Percentiles rank a stretch among this genome's conserved stretches.
Evolutionary conservation across 1,284 basidiomycete genomes (phyloP).

Genomic region (Ustilago loliicola): DNA sequence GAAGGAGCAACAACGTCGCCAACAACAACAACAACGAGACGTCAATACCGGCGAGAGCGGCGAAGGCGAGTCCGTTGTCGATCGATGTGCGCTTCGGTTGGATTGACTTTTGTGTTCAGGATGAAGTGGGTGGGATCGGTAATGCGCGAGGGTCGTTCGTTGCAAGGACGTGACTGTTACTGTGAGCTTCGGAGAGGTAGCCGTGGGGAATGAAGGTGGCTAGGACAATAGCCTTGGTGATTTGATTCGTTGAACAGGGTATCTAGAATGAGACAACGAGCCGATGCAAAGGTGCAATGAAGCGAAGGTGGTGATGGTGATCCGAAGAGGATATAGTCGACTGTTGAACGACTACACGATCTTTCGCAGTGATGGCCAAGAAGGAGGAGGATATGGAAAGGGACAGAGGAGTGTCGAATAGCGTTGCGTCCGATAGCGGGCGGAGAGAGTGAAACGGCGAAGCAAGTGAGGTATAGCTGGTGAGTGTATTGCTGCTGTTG

Average conservation of each 20-base stretch:
- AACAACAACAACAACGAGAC: neutral
- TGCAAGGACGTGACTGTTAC: neutral
- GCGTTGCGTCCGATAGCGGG: neutral
- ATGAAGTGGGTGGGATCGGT: slow-evolving; percentile 21
- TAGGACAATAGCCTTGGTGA: neutral
- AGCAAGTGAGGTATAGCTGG: neutral
- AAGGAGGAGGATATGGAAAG: neutral
- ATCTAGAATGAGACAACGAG: slow-evolving; percentile 2
- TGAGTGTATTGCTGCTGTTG: neutral
- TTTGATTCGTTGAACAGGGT: neutral
- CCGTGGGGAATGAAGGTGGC: slow-evolving; percentile 4
- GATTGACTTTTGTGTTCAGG: slow-evolving; percentile 6
- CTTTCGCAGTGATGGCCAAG: too few species aligned
- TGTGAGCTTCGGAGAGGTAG: neutral
- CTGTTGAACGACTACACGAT: slow-evolving; percentile 8
- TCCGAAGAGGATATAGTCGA: neutral
- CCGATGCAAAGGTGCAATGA: neutral
- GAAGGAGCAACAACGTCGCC: neutral
- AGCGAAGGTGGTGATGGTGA: slow-evolving; percentile 4
- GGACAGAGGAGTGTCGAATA: neutral
- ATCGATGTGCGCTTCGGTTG: neutral
- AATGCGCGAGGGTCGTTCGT: slow-evolving; percentile 14
- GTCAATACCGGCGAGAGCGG: neutral
- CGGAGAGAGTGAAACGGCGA: neutral
- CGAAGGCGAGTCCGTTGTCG: slow-evolving; percentile 5